Percentiles rank a stretch among this genome's conserved stretches.
These are phyloP conservation scores for Macroventuria anomochaeta DNA, from an alignment of 2,329 filamentous ascomycete genomes.

Conservation along the genomic window DNA sequence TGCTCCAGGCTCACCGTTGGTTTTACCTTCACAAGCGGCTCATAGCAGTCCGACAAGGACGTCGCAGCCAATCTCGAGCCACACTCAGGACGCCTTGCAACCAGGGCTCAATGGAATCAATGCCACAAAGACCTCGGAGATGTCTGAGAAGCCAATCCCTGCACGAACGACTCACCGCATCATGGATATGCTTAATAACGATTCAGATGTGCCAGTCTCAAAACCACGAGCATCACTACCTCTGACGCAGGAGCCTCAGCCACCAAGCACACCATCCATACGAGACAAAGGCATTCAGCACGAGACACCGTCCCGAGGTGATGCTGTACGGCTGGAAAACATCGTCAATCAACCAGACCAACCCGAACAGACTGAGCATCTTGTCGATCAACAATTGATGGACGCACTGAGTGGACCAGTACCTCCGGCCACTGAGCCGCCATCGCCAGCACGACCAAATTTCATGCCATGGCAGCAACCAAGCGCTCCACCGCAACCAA, in stretches of 20 bases:
- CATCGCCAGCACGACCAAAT: conserved; percentile 27
- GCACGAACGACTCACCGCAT: conserved; percentile 46
- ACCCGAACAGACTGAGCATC: conserved; percentile 26
- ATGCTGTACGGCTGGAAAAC: conserved; percentile 25
- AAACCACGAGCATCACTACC: conserved; percentile 29
- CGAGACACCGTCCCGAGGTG: conserved; percentile 28
- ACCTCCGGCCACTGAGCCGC: conserved; percentile 24
- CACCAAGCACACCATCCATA: conserved; percentile 23
- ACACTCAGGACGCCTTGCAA: conserved; percentile 7
- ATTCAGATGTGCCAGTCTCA: conserved; percentile 38
- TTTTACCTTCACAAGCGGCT: conserved; percentile 26
- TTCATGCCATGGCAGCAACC: conserved; percentile 24
- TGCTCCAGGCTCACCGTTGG: conserved; percentile 19
- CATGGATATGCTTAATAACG: conserved; percentile 48
- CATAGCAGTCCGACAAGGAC: conserved; percentile 27
- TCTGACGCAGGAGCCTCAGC: conserved; percentile 21
- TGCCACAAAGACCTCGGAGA: conserved; percentile 15
- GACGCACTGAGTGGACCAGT: conserved; percentile 26
- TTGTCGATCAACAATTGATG: conserved; percentile 32
- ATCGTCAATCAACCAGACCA: conserved; percentile 30
- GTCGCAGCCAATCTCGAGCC: conserved; percentile 13
- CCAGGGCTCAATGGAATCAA: conserved; percentile 19
- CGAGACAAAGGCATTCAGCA: conserved; percentile 22
- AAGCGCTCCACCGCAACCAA: conserved; percentile 18
- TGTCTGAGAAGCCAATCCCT: conserved; percentile 29